Evolutionary conservation across 768 basidiomycete species (phyloP).

Genomic region (Psilocybe cyanescens): DNA sequence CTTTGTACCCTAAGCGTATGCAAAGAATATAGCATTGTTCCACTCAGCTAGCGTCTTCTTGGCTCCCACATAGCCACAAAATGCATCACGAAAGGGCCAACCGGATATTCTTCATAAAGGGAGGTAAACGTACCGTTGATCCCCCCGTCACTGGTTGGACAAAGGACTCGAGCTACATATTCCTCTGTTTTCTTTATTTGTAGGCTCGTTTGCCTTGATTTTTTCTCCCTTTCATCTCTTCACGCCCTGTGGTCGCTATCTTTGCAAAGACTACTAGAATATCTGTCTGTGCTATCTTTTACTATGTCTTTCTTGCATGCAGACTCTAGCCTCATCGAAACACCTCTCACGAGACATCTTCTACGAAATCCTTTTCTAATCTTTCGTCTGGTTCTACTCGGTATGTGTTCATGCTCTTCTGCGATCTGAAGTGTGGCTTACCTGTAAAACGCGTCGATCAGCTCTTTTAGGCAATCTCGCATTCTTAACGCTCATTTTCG

Average conservation of each 20-base stretch:
- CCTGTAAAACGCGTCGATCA: slow-evolving; percentile 16
- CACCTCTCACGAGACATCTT: slow-evolving; percentile 15
- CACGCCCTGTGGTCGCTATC: slow-evolving; percentile 16
- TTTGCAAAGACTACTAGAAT: neutral
- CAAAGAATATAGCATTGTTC: slow-evolving; percentile 17
- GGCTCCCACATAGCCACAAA: slow-evolving; percentile 5
- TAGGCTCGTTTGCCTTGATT: neutral
- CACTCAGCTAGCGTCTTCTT: neutral
- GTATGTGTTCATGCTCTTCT: slow-evolving; percentile 36
- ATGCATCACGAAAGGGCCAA: neutral
- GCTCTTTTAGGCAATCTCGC: slow-evolving; percentile 55
- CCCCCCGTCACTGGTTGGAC: slow-evolving; percentile 36
- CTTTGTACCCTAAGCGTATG: slow-evolving; percentile 19
- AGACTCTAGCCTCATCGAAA: slow-evolving; percentile 9
- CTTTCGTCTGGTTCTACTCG: slow-evolving; percentile 58
- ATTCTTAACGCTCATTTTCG: slow-evolving; percentile 55
- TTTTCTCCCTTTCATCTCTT: slow-evolving; percentile 9
- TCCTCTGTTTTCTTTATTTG: slow-evolving; percentile 14
- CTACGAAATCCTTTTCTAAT: slow-evolving; percentile 59
- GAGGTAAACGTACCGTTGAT: neutral
- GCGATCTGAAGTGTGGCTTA: neutral
- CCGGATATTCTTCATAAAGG: slow-evolving; percentile 2
- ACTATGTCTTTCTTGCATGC: slow-evolving; percentile 21
- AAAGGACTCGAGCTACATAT: slow-evolving; percentile 15
- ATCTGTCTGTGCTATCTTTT: neutral